Percentiles rank a stretch among this genome's conserved stretches.
phyloP scores from a whole-genome alignment of 75 land plant genomes.

The Picea glauca region DNA sequence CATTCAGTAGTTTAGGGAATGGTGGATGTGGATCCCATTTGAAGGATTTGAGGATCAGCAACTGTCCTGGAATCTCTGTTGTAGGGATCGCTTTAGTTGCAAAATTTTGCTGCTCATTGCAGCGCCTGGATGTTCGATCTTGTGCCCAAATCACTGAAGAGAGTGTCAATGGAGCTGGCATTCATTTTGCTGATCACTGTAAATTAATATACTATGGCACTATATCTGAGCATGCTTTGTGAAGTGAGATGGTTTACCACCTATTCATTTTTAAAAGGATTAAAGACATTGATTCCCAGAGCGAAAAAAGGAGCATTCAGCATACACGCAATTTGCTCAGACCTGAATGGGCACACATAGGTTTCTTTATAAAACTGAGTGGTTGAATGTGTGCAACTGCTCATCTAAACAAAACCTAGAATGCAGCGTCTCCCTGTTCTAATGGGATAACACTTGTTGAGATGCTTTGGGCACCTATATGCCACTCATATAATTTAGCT shows the following conservation, averaged over 20 bases:
- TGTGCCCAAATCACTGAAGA: slow-evolving; percentile 48
- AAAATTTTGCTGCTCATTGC: slow-evolving; percentile 41
- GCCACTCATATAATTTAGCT: no score
- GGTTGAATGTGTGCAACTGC: no score
- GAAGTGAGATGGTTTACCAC: background rate
- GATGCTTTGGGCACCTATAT: no score
- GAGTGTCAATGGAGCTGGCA: slow-evolving; percentile 47
- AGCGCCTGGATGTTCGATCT: slow-evolving; percentile 62
- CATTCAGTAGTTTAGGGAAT: slow-evolving; percentile 33
- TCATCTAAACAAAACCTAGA: no score
- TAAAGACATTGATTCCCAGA: no score
- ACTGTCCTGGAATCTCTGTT: slow-evolving; percentile 62
- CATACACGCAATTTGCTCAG: no score
- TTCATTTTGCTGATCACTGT: slow-evolving; percentile 50
- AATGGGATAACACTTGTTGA: no score
- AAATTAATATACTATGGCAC: slow-evolving; percentile 25
- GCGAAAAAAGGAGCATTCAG: no score
- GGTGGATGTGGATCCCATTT: slow-evolving; percentile 22
- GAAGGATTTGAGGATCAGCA: slow-evolving; percentile 51
- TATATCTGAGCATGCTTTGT: background rate
- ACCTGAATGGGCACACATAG: no score
- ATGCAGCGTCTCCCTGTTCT: no score
- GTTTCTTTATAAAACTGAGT: no score
- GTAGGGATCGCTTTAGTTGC: slow-evolving; percentile 40
- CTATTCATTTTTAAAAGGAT: no score